Conservation (phyloP, 352 stramenopile genomes). For the Phytophthora vignae region DNA sequence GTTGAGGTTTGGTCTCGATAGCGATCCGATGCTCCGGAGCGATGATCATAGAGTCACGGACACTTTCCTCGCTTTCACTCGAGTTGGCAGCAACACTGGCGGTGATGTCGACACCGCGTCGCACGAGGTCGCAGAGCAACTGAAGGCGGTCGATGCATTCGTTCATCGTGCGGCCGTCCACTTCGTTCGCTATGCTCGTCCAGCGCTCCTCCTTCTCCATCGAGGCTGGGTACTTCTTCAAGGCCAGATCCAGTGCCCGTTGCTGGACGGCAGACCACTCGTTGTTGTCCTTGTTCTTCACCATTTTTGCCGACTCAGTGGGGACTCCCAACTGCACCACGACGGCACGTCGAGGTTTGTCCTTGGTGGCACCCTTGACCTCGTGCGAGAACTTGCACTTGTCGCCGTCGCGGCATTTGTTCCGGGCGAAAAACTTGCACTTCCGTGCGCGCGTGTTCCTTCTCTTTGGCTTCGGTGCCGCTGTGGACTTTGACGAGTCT, state of each 20-base stretch:
- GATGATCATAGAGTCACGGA: conserved; percentile 52
- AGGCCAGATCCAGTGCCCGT: conserved; percentile 56
- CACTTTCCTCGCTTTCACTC: conserved; percentile 18
- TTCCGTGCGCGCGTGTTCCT: conserved; percentile 29
- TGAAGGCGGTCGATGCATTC: conserved; percentile 84
- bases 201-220: conserved; percentile 75
- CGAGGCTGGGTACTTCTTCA: conserved; percentile 67
- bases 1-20: conserved; percentile 62
- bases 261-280: conserved; percentile 72
- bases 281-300: conserved; percentile 12
- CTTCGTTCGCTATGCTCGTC: conserved; percentile 64
- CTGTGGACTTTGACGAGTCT: not conserved
- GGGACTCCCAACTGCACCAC: conserved; percentile 26
- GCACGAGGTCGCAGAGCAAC: conserved; percentile 56
- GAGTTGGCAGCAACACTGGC: conserved; percentile 7
- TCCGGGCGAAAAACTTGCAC: conserved; percentile 60
- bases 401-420: conserved; percentile 53
- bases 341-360: conserved; percentile 1
- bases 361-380: conserved; percentile 6
- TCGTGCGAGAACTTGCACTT: conserved; percentile 67
- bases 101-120: conserved; percentile 19
- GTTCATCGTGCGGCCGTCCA: conserved; percentile 65
- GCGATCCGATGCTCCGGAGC: conserved; percentile 41
- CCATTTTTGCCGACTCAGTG: not conserved
- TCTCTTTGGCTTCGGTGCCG: conserved; percentile 12